Percentiles rank a stretch among this genome's conserved stretches.
phyloP scores from a whole-genome alignment of 352 stramenopile genomes.

The Blastocystis sp. region DNA sequence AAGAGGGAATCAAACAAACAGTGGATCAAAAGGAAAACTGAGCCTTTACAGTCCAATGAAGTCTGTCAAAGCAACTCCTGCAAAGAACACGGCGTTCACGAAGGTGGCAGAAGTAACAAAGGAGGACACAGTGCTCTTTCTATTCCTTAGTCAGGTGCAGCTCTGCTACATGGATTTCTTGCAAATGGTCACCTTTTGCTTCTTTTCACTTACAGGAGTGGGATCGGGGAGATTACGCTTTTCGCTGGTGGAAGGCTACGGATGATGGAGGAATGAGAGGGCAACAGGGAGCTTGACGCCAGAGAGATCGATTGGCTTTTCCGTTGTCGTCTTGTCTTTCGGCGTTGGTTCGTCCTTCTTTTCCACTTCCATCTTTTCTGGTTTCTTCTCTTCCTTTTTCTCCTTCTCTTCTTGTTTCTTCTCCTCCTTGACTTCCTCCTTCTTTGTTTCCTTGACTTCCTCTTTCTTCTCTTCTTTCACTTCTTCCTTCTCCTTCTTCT shows the following conservation, averaged over 20 bases:
- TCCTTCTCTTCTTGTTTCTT: background rate
- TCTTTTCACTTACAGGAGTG: background rate
- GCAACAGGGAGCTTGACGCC: background rate
- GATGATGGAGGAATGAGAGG: background rate
- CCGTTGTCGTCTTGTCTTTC: background rate
- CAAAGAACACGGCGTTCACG: background rate
- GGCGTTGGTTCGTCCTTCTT: background rate
- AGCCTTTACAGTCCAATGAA: background rate
- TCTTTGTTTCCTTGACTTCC: background rate
- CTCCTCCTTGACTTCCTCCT: background rate
- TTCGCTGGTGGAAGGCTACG: background rate
- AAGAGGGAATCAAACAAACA: background rate
- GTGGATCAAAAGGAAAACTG: background rate
- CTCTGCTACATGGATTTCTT: background rate
- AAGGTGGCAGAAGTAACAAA: background rate
- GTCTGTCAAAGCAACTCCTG: background rate
- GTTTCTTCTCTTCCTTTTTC: background rate
- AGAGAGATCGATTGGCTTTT: background rate
- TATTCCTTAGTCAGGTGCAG: background rate
- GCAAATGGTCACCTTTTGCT: background rate
- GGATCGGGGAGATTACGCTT: background rate
- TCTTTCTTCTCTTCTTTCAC: background rate
- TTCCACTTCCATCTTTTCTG: slow-evolving; percentile 1
- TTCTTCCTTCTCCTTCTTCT: background rate
- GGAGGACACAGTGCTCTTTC: background rate